These are phyloP conservation scores for Lyophyllum atratum DNA, from an alignment of 768 basidiomycete species.

Conservation along the genomic window DNA sequence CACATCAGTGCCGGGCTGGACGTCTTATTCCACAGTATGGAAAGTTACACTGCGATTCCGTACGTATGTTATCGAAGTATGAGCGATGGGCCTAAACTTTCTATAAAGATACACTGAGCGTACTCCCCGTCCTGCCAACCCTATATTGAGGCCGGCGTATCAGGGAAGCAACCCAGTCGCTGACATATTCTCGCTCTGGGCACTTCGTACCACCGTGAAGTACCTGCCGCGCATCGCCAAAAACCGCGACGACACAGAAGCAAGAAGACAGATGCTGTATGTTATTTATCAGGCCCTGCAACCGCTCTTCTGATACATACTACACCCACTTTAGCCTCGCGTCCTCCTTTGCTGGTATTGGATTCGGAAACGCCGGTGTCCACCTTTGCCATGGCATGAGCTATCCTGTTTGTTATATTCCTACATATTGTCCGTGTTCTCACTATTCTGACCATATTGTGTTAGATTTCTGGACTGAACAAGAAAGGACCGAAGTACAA, in stretches of 20 bases:
- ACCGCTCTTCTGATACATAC: not conserved
- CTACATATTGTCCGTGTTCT: not conserved
- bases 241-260: conserved; percentile 77
- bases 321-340: conserved; percentile 58
- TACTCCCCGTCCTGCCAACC: conserved; percentile 86
- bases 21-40: conserved; percentile 94
- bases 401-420: conserved; percentile 63
- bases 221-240: conserved; percentile 86
- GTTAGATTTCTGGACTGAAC: conserved; percentile 90
- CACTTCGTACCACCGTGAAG: conserved; percentile 84
- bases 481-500: conserved; percentile 92
- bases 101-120: conserved; percentile 80
- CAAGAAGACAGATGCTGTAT: conserved; percentile 89
- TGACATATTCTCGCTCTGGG: conserved; percentile 96
- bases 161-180: conserved; percentile 94
- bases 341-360: conserved; percentile 93
- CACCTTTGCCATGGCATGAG: conserved; percentile 91
- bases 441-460: not conserved
- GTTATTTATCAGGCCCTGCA: conserved; percentile 1
- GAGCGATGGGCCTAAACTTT: not conserved
- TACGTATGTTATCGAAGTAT: conserved; percentile 43
- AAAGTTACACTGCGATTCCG: conserved; percentile 94
- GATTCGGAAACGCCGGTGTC: conserved; percentile 92
- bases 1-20: conserved; percentile 96
- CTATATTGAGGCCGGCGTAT: conserved; percentile 88